phyloP scores from a whole-genome alignment of 352 stramenopile genomes.

The Blastocystis sp. region DNA sequence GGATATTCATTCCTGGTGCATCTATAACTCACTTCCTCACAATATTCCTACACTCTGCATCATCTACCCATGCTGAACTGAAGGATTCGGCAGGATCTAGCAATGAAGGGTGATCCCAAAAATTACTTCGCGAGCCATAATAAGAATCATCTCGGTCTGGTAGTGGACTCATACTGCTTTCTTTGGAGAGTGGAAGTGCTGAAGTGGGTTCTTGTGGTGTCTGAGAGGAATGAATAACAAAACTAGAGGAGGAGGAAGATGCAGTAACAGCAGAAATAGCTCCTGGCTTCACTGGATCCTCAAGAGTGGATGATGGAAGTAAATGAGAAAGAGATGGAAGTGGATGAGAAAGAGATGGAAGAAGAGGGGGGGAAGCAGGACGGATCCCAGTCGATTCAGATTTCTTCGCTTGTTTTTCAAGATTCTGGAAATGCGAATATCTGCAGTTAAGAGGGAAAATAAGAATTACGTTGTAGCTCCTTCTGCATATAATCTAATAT shows the following conservation, averaged over 20 bases:
- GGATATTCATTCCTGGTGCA: conserved; percentile 36
- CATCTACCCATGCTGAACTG: conserved; percentile 30
- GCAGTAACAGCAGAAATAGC: neutral
- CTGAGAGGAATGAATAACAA: neutral
- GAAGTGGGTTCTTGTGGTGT: neutral
- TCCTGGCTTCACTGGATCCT: neutral
- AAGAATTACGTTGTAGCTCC: conserved; percentile 1
- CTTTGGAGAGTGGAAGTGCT: too few species aligned
- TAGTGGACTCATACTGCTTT: neutral
- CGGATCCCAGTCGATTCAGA: neutral
- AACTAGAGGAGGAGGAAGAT: neutral
- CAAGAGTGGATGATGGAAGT: neutral
- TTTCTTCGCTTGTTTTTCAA: conserved; percentile 6
- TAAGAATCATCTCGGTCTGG: neutral
- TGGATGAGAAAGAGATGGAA: neutral
- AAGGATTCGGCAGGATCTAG: neutral
- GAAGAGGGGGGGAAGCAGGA: neutral
- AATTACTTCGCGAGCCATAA: neutral
- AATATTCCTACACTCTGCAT: neutral
- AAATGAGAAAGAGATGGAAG: neutral
- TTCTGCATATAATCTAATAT: conserved; percentile 22
- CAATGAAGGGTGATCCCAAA: neutral
- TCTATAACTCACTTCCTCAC: neutral
- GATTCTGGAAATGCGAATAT: conserved; percentile 38
- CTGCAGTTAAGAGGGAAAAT: neutral